Base-by-base conservation (phyloP, 2,329 filamentous ascomycete genomes). In the Ceratocystis eucalypticola region DNA sequence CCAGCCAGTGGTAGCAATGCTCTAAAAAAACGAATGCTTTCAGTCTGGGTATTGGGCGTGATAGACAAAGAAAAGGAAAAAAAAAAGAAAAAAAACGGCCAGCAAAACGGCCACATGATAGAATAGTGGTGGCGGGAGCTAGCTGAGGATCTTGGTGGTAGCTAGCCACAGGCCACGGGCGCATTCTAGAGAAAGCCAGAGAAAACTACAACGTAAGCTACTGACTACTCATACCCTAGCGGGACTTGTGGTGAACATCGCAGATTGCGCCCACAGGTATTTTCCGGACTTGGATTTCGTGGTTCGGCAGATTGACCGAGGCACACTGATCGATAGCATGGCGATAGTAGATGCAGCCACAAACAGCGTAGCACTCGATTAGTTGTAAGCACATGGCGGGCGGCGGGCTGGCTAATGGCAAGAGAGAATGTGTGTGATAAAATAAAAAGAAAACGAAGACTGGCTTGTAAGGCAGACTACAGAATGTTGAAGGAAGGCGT, bases 221-320 rank as follows among this genome's bases (percentile, higher is more conserved):
- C 37, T 41, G 37, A 4, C 46, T 8, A 17, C 46, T n/a, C 17
- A 12, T n/a, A 10, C 12, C 8, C 30, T 30, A 57, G 20, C 53
- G 22, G 53, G 53, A 57, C 25, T 5, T 30, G 28, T 57, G 53
- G 65, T 75, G 74, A 46, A 69, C 66, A 65, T 70, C 71, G 76
- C 91, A 96, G 64, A 87, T 82, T 73, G 94, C 94, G 64, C 91
- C 92, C 28, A 96, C 91, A 22, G 89, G 80, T 64, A 96, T 88
- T 5, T 84, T 88, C 74, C 88, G 87, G 72, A 89, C 86, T 70
- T 90, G 84, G 67, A 92, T 78, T 59, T 72, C 71, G 73, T 96
- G 91, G 61, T 87, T 87, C 62, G 84, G 83, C 68, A 88, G 85
- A 68, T 88, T 88, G 74, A 91, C 90, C 45, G 84, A 80, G 62